phyloP scores from a whole-genome alignment of 805 yeast species.

The Candida hungchunana region DNA sequence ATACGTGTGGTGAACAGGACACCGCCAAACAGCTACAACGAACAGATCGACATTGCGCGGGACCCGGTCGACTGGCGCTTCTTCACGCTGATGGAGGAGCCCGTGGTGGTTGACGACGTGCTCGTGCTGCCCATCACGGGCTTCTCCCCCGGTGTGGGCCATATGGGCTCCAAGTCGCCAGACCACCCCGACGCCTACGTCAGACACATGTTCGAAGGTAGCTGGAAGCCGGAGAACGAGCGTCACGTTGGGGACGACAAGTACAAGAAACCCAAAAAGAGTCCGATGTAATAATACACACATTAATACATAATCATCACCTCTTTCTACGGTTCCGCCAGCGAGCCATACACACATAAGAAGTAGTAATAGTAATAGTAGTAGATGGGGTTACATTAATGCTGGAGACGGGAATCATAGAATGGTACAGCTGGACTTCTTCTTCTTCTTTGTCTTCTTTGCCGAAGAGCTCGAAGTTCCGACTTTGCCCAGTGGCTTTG shows the following conservation, averaged over 20 bases:
- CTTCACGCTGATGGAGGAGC: constrained; percentile 56
- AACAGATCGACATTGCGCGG: constrained; percentile 24
- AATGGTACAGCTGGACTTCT: constrained; percentile 25
- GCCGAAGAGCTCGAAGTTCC: background rate
- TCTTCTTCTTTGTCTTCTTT: constrained; percentile 24
- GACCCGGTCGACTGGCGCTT: constrained; percentile 50
- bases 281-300: constrained; percentile 2
- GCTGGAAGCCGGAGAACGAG: constrained; percentile 45
- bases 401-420: too few relatives aligned
- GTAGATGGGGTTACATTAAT: background rate
- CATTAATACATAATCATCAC: too few relatives aligned
- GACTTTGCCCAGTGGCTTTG: constrained; percentile 20
- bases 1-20: constrained; percentile 17
- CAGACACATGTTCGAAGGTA: constrained; percentile 59
- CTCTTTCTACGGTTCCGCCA: too few relatives aligned
- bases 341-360: too few relatives aligned
- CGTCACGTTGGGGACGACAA: constrained; percentile 6
- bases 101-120: constrained; percentile 61
- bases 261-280: constrained; percentile 5
- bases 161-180: constrained; percentile 53
- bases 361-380: background rate
- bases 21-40: constrained; percentile 24
- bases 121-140: constrained; percentile 68
- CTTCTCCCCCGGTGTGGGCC: constrained; percentile 65
- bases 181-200: constrained; percentile 51